Conservation (phyloP, 106 monocot genomes). For the Dendrobium catenatum region DNA sequence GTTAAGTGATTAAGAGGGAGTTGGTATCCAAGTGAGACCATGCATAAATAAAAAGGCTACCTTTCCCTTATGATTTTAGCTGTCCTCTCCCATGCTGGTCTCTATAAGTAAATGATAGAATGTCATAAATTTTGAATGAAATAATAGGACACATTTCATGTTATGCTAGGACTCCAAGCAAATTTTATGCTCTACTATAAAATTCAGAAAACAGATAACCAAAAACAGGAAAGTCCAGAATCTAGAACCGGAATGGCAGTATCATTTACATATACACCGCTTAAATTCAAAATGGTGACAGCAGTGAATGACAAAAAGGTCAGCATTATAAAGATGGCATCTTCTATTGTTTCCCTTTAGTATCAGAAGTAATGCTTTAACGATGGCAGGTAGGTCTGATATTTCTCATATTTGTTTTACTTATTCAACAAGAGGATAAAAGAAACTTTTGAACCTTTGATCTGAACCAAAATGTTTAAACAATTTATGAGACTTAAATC, state of each 20-base stretch:
- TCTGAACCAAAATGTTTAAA: not conserved
- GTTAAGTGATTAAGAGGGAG: not conserved
- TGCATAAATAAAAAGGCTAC: slow-evolving; percentile 11
- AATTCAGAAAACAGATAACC: not conserved
- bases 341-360: not conserved
- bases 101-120: slow-evolving; percentile 28
- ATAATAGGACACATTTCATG: not conserved
- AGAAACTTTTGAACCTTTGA: not conserved
- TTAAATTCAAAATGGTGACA: too few species aligned
- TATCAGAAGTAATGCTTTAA: not conserved
- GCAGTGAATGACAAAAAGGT: not conserved
- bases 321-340: not conserved
- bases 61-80: slow-evolving; percentile 66
- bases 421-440: not conserved
- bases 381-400: not conserved
- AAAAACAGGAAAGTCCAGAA: not conserved
- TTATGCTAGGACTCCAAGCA: not conserved
- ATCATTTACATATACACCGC: not conserved
- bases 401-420: not conserved
- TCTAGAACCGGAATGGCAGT: not conserved
- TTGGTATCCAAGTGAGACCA: not conserved
- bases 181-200: not conserved
- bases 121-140: not conserved
- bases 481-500: not conserved
- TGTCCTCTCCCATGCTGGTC: slow-evolving; percentile 87